Evolutionary conservation across 805 yeast species (phyloP).

Genomic region (Ogataea dorogensis): DNA sequence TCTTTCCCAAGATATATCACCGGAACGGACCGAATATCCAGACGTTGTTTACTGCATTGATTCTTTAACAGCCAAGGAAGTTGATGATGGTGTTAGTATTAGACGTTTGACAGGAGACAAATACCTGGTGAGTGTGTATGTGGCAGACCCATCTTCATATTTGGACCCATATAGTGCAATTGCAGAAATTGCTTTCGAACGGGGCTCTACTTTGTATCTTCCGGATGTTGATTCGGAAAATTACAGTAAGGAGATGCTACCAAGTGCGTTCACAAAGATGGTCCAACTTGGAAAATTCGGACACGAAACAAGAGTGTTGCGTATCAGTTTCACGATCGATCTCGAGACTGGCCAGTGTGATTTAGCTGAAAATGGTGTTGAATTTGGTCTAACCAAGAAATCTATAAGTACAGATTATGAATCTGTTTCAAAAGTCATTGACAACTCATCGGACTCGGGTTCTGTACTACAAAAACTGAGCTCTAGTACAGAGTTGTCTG

Average conservation of each 20-base stretch:
- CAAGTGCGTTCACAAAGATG: conserved; percentile 47
- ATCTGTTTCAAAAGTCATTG: conserved; percentile 54
- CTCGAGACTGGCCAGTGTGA: conserved; percentile 18
- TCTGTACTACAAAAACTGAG: conserved; percentile 5
- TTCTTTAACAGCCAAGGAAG: conserved; percentile 74
- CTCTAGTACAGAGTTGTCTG: neutral
- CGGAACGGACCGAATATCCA: conserved; percentile 39
- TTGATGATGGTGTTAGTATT: conserved; percentile 89
- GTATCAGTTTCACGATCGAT: conserved; percentile 37
- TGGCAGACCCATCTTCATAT: conserved; percentile 85
- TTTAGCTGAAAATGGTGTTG: conserved; percentile 29
- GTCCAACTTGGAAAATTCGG: conserved; percentile 50
- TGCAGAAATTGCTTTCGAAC: conserved; percentile 55
- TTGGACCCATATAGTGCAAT: conserved; percentile 40
- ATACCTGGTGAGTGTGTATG: conserved; percentile 60
- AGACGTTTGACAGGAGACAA: conserved; percentile 25
- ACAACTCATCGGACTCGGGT: conserved; percentile 17
- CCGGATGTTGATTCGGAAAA: conserved; percentile 47
- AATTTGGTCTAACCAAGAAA: conserved; percentile 43
- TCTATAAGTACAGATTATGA: conserved; percentile 60
- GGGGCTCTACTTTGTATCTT: conserved; percentile 67
- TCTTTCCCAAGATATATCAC: neutral
- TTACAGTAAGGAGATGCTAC: conserved; percentile 61
- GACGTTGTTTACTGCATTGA: conserved; percentile 79
- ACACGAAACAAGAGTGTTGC: conserved; percentile 41